These are phyloP conservation scores for Rhexocercosporidium sp. DNA, from an alignment of 2,329 filamentous ascomycete genomes.

Conservation along the genomic window DNA sequence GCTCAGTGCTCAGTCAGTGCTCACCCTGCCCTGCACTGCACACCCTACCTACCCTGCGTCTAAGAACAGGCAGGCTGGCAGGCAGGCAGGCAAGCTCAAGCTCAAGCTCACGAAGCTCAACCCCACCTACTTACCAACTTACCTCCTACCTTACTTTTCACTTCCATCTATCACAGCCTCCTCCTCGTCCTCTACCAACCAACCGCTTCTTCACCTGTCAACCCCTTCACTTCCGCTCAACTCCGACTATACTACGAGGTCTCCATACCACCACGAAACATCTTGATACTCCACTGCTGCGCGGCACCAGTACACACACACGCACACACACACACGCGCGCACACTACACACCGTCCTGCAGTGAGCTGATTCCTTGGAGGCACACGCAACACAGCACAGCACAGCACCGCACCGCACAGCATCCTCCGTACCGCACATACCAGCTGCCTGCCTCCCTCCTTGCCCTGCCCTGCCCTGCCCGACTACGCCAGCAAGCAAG, in stretches of 20 bases:
- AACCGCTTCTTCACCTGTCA: background rate
- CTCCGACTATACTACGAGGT: background rate
- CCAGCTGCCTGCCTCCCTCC: background rate
- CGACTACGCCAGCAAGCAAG: background rate
- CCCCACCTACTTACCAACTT: background rate
- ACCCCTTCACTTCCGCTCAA: background rate
- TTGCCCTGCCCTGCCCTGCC: background rate
- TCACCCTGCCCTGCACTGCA: background rate
- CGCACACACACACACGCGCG: background rate
- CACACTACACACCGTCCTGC: background rate
- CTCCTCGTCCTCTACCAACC: background rate
- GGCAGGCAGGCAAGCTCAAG: too few relatives aligned
- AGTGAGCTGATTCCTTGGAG: constrained; percentile 4
- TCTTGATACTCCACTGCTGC: background rate
- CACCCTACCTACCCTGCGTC: too few relatives aligned
- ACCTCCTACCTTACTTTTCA: too few relatives aligned
- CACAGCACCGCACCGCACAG: constrained; percentile 9
- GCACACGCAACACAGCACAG: constrained; percentile 5
- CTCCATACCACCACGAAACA: background rate
- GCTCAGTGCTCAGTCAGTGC: too few relatives aligned
- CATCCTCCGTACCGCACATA: constrained; percentile 12
- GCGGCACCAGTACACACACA: background rate
- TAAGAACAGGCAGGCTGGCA: too few relatives aligned
- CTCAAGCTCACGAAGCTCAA: too few relatives aligned
- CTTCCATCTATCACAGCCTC: background rate